Evolutionary conservation across 495 filamentous ascomycete species (phyloP), one percentile per base, ranked within the genome.

Genomic region (Chaetomium cochliodes): DNA sequence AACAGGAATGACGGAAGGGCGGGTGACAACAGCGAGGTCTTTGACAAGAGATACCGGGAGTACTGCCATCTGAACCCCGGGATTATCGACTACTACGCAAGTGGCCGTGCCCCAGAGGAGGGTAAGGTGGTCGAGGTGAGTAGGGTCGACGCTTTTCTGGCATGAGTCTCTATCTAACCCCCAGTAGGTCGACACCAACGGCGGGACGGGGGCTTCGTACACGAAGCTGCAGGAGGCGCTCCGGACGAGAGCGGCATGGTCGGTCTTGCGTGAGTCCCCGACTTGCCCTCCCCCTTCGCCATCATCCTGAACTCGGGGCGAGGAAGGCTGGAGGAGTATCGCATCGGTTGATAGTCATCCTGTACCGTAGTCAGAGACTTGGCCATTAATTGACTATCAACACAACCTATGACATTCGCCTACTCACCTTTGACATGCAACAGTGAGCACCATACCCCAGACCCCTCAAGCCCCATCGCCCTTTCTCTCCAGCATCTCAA

Each of bases 401-500:
- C 28, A 30, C 2, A 30, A 30, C 28, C 28, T 30, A 6, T 30
- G n/a, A n/a, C n/a, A n/a, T n/a, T n/a, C n/a, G n/a, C n/a, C n/a
- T n/a, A n/a, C 28, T 30, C 28, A 30, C 6, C 28, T 30, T 6
- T 30, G 28, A 30, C 28, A 30, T 30, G 28, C 28, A 30, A 30
- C 28, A 30, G 28, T 30, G 28, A 30, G 28, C 56, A 23, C 7
- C 37, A 12, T 15, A 28, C 18, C n/a, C 25, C 15, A 44, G 13
- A 44, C 13, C 41, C 41, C 12, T 44, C 51, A 20, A 16, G 2
- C 59, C 42, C 23, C 15, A 25, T 8, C 22, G 8, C 46, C 57
- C 51, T 44, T 62, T 42, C 57, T 60, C 58, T 54, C 20, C 58
- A 66, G 20, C 63, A 49, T 69, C 52, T 77, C 70, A 49, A 79